A percentile compares a stretch with the other conserved stretches of the same genome.
These are phyloP conservation scores for Tothia fuscella DNA, from an alignment of 2,329 filamentous ascomycete genomes.

Conservation along the genomic window DNA sequence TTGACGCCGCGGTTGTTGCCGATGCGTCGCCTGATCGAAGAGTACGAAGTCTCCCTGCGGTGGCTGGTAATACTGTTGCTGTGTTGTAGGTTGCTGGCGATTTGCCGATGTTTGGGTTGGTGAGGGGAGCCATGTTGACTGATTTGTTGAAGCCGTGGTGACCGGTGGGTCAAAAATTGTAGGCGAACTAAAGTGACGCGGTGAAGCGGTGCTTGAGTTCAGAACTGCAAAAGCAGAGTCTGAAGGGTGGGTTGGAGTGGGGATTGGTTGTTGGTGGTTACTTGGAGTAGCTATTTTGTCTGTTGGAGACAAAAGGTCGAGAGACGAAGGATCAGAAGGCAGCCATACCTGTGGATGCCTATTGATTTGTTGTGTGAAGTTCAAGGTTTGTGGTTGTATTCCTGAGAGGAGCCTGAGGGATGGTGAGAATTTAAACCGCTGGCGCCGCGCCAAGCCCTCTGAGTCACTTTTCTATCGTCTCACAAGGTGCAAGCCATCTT, in stretches of 20 bases:
- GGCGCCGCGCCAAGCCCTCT: too few relatives aligned
- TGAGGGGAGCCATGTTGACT: conserved; percentile 70
- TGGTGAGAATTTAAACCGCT: too few relatives aligned
- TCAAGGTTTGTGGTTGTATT: too few relatives aligned
- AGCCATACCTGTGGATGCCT: too few relatives aligned
- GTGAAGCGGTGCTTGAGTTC: conserved; percentile 53
- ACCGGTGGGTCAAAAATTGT: conserved; percentile 59
- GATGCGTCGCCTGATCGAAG: conserved; percentile 43
- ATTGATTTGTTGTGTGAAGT: too few relatives aligned
- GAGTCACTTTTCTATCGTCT: too few relatives aligned
- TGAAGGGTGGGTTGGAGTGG: conserved; percentile 22
- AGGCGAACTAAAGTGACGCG: conserved; percentile 42
- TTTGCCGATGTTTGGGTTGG: conserved; percentile 39
- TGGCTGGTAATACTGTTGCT: conserved; percentile 23
- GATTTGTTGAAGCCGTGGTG: conserved; percentile 63
- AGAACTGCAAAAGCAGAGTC: conserved; percentile 37
- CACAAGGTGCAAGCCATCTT: too few relatives aligned
- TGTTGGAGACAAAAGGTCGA: conserved; percentile 17
- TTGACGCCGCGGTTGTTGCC: conserved; percentile 36
- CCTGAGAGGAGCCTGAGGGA: too few relatives aligned
- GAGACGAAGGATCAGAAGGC: conserved; percentile 22
- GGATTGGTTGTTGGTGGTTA: conserved; percentile 13
- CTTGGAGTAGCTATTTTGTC: conserved; percentile 22
- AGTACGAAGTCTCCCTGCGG: conserved; percentile 67
- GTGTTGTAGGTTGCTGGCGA: conserved; percentile 24